phyloP scores from a whole-genome alignment of 2,329 filamentous ascomycete species.

The Bimuria novae-zelandiae region DNA sequence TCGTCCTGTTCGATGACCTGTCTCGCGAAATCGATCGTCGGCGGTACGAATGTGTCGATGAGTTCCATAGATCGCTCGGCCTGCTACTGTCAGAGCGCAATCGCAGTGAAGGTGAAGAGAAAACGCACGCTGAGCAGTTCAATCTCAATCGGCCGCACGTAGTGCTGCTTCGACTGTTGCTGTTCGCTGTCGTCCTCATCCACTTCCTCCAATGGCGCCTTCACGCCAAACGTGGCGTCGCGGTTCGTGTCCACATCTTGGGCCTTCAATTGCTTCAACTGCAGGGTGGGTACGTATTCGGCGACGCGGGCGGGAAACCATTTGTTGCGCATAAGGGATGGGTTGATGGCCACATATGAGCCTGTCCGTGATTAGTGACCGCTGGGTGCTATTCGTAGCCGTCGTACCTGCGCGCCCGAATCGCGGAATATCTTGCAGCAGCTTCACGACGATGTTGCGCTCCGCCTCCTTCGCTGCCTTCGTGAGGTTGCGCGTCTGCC shows the following conservation, averaged over 20 bases:
- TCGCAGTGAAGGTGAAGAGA: neutral
- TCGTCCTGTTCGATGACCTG: conserved; percentile 48
- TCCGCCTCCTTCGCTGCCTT: conserved; percentile 50
- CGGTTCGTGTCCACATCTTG: conserved; percentile 52
- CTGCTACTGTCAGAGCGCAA: conserved; percentile 33
- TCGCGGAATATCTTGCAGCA: conserved; percentile 57
- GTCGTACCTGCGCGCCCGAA: conserved; percentile 52
- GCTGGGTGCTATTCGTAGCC: neutral
- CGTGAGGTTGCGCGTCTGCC: conserved; percentile 52
- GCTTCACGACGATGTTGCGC: conserved; percentile 54
- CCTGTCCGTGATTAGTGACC: conserved; percentile 47
- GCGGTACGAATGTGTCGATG: conserved; percentile 54
- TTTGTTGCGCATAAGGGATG: conserved; percentile 59
- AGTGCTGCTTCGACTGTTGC: conserved; percentile 24
- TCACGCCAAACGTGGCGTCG: conserved; percentile 52
- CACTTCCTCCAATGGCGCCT: conserved; percentile 33
- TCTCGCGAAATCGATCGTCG: conserved; percentile 54
- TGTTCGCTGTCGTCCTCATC: conserved; percentile 26
- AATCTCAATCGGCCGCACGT: conserved; percentile 47
- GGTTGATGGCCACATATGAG: conserved; percentile 56
- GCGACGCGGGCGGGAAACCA: conserved; percentile 58
- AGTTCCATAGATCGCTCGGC: conserved; percentile 53
- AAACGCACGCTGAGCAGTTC: conserved; percentile 46
- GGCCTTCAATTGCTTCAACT: conserved; percentile 51
- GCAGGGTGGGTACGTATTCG: conserved; percentile 55